Evolutionary conservation across 805 yeast species (phyloP).

Genomic region (Teunomyces panamensis): DNA sequence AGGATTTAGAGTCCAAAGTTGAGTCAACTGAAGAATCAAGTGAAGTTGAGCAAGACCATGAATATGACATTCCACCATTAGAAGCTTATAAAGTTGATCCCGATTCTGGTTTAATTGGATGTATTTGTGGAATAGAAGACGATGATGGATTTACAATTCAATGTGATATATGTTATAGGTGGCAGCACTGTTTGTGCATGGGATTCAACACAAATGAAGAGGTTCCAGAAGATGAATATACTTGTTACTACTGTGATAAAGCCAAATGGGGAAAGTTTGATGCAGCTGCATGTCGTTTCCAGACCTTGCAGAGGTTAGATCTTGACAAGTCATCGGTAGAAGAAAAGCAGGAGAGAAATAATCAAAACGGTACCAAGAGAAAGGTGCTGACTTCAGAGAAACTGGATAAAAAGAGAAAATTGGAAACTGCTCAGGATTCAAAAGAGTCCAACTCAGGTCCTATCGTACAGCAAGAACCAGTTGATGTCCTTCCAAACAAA

Average conservation of each 20-base stretch:
- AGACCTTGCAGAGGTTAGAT: constrained; percentile 31
- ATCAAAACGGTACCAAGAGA: constrained; percentile 13
- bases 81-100: constrained; percentile 64
- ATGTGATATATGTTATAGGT: constrained; percentile 86
- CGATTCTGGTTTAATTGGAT: constrained; percentile 83
- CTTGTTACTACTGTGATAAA: constrained; percentile 72
- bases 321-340: constrained; percentile 19
- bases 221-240: constrained; percentile 74
- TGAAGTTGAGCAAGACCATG: not conserved
- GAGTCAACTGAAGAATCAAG: not conserved
- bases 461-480: not conserved
- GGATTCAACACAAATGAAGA: constrained; percentile 66
- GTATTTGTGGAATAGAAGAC: constrained; percentile 82
- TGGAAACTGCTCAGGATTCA: constrained; percentile 3
- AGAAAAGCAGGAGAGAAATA: constrained; percentile 14
- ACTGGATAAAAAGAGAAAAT: constrained; percentile 13
- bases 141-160: constrained; percentile 95
- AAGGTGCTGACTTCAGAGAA: constrained; percentile 20
- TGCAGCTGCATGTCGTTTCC: constrained; percentile 28
- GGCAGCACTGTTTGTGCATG: constrained; percentile 96
- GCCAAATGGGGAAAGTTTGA: constrained; percentile 43
- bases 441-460: not conserved
- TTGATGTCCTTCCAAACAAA: constrained; percentile 32
- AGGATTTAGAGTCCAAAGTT: not conserved
- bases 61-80: constrained; percentile 25